These are phyloP conservation scores for Candida freyschussii DNA, from an alignment of 1,139 yeast genomes.

Conservation along the genomic window DNA sequence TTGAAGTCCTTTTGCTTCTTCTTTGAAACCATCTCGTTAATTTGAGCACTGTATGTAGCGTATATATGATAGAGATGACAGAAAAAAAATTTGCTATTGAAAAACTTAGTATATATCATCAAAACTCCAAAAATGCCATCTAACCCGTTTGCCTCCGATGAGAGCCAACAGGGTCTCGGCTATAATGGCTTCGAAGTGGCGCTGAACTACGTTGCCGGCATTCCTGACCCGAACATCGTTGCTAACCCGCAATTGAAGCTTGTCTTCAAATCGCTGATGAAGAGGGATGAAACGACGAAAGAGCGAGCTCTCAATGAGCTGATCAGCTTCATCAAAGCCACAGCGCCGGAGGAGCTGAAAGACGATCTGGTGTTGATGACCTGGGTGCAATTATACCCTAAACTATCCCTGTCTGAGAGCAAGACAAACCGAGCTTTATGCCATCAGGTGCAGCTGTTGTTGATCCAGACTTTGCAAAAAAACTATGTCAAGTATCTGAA, in stretches of 20 bases:
- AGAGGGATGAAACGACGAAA: conserved; percentile 77
- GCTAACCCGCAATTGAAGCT: conserved; percentile 54
- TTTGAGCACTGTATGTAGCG: no score
- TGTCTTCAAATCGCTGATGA: conserved; percentile 67
- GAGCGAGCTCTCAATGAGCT: conserved; percentile 73
- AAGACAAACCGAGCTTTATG: conserved; percentile 55
- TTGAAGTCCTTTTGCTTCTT: conserved; percentile 72
- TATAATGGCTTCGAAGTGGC: conserved; percentile 62
- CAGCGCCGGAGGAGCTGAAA: conserved; percentile 28
- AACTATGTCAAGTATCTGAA: conserved; percentile 59
- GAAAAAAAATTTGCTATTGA: no score
- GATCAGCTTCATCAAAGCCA: conserved; percentile 28
- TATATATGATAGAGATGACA: no score
- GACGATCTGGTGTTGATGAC: conserved; percentile 53
- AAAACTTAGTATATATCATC: no score
- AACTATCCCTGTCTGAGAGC: conserved; percentile 67
- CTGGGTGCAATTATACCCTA: conserved; percentile 82
- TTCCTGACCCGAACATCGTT: conserved; percentile 67
- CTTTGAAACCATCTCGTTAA: no score
- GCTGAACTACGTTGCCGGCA: conserved; percentile 69
- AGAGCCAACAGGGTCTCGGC: conserved; percentile 29
- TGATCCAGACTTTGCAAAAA: conserved; percentile 52
- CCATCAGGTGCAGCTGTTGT: conserved; percentile 59
- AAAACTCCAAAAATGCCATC: no score
- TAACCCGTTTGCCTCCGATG: conserved; percentile 22